Conservation (phyloP, 805 yeast species). For the Lipomyces kockii region DNA sequence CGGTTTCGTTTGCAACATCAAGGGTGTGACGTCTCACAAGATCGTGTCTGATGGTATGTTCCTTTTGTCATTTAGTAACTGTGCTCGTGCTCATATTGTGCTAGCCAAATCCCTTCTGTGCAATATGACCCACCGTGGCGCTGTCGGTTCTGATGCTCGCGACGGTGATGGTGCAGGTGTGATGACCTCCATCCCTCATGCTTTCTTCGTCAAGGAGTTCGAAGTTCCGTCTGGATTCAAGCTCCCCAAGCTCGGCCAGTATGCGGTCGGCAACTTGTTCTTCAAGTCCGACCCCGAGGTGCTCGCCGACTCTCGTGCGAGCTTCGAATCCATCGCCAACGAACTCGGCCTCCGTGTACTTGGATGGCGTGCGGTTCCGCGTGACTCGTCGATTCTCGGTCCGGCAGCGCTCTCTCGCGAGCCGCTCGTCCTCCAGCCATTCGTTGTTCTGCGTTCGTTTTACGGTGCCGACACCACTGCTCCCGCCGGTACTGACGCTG, state of each 20-base stretch:
- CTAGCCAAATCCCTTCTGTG: slow-evolving; percentile 67
- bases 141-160: slow-evolving; percentile 91
- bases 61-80: neutral
- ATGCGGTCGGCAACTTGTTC: slow-evolving; percentile 93
- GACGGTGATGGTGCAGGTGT: slow-evolving; percentile 99
- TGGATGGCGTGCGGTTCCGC: slow-evolving; percentile 95
- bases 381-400: slow-evolving; percentile 90
- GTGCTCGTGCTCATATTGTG: neutral
- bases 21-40: slow-evolving; percentile 85
- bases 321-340: slow-evolving; percentile 80
- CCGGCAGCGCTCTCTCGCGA: slow-evolving; percentile 94
- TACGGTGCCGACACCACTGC: slow-evolving; percentile 50
- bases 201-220: slow-evolving; percentile 83
- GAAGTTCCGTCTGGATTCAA: slow-evolving; percentile 66
- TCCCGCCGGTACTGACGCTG: slow-evolving; percentile 58
- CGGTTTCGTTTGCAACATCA: slow-evolving; percentile 93
- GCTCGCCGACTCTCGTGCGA: slow-evolving; percentile 67
- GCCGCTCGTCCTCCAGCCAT: slow-evolving; percentile 90
- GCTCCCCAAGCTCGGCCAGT: slow-evolving; percentile 81
- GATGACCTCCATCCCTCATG: slow-evolving; percentile 88
- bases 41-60: slow-evolving; percentile 82
- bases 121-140: slow-evolving; percentile 99
- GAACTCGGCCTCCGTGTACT: slow-evolving; percentile 78
- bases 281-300: slow-evolving; percentile 82
- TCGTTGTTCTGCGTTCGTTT: slow-evolving; percentile 69